phyloP scores from a whole-genome alignment of 257 asterid genomes.

The Nicotiana attenuata region DNA sequence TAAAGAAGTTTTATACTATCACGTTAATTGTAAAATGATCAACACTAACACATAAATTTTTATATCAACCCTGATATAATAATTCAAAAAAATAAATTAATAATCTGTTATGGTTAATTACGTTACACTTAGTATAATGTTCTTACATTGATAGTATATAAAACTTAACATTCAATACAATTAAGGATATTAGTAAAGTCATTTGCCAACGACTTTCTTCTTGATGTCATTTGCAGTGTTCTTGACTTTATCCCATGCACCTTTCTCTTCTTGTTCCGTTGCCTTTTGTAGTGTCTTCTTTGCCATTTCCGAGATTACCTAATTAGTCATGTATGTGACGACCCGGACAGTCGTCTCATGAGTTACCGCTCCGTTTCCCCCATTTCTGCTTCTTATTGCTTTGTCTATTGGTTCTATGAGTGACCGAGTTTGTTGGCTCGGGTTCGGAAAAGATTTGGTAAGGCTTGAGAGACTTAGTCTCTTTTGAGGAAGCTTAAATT shows the following conservation, averaged over 20 bases:
- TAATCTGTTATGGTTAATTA: not conserved
- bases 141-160: not conserved
- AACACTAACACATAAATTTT: no score
- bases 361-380: no score
- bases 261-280: constrained; percentile 39
- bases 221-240: constrained; percentile 29
- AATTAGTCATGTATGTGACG: no score
- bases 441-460: no score
- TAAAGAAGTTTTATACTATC: no score
- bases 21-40: no score
- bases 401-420: no score
- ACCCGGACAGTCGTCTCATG: no score
- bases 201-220: constrained; percentile 24
- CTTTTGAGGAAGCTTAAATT: no score
- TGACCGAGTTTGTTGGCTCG: no score
- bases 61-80: not conserved
- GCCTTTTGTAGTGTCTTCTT: constrained; percentile 51
- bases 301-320: constrained; percentile 53
- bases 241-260: constrained; percentile 52
- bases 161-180: not conserved
- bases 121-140: not conserved
- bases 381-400: no score
- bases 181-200: not conserved
- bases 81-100: not conserved
- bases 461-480: no score